These are phyloP conservation scores for Orbilia quercus DNA, from an alignment of 2,329 filamentous ascomycete genomes.

Conservation along the genomic window DNA sequence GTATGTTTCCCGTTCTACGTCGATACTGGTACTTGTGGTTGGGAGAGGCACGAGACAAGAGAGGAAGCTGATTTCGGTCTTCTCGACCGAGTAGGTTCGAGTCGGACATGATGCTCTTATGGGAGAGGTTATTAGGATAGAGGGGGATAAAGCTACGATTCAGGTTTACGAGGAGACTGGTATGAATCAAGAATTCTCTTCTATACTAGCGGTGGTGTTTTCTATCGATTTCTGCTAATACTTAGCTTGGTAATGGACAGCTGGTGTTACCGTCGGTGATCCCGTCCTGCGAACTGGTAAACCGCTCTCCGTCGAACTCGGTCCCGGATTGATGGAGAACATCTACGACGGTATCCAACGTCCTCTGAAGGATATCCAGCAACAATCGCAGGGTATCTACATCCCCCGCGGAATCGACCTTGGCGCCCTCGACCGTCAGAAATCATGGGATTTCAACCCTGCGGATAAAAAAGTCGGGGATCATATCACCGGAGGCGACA, in stretches of 20 bases:
- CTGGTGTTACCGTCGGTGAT: constrained; percentile 94
- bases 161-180: constrained; percentile 99
- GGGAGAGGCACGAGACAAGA: too few species aligned
- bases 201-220: neutral
- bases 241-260: constrained; percentile 66
- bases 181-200: constrained; percentile 64
- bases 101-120: constrained; percentile 92
- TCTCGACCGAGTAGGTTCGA: constrained; percentile 72
- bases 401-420: constrained; percentile 93
- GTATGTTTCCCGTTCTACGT: constrained; percentile 67
- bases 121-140: constrained; percentile 98
- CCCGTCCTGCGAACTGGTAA: constrained; percentile 91
- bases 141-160: constrained; percentile 92
- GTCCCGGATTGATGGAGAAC: constrained; percentile 95
- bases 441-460: constrained; percentile 97
- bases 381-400: constrained; percentile 86
- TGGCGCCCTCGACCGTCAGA: constrained; percentile 86
- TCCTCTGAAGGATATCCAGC: constrained; percentile 85
- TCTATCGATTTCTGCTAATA: constrained; percentile 4
- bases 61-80: neutral
- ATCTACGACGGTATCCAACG: constrained; percentile 99
- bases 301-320: constrained; percentile 95
- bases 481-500: constrained; percentile 94
- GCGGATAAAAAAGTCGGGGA: constrained; percentile 88
- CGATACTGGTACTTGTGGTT: neutral